Base-by-base conservation (phyloP, 345 rosid genomes). In the Salix brachista region DNA sequence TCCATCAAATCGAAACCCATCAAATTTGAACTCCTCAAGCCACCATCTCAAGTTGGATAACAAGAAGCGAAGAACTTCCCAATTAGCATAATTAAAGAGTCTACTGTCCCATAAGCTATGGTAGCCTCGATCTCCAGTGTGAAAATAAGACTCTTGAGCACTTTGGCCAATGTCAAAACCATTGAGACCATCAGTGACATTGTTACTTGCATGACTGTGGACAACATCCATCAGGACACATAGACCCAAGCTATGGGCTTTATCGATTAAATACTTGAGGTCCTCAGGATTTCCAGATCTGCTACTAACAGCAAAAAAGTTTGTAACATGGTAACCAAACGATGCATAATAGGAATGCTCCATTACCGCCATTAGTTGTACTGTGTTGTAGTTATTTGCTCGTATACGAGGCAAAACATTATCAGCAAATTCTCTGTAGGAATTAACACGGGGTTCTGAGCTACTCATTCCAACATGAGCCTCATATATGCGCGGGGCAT, bases 381-480 rank as follows among this genome's bases (percentile, higher is more conserved):
- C 82, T 8, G 91, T 90, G 67, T 89, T 91, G 77, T 91, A 91
- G 83, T 91, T 90, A 76, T 88, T 91, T 76, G 87, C 92, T 67
- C 50, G 62, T 83, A 91, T 90, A 39, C 88, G 94, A 61, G 97
- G 97, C 83, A 91, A 79, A 81, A 91, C 89, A 77, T 86, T 70
- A 80, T 91, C 94, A 11, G 97, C 94, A 80, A 91, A 91, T 78
- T 90, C 94, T 80, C 91, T 86, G 79, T 90, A 91, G 70, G 97
- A 83, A 80, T 84, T 91, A 76, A 91, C 69, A 12, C 85, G 78
- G 50, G 89, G 89, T 88, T 91, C 94, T n/a, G 90, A 70, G 79
- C 94, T 76, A 71, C 94, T 91, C 97, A 91, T 90, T 82, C 97
- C 97, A 77, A 90, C 97, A 84, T 91, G 97, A 34, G 92, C 94